These are phyloP conservation scores for Aquilaria sinensis DNA, from an alignment of 345 rosid species.

Conservation along the genomic window DNA sequence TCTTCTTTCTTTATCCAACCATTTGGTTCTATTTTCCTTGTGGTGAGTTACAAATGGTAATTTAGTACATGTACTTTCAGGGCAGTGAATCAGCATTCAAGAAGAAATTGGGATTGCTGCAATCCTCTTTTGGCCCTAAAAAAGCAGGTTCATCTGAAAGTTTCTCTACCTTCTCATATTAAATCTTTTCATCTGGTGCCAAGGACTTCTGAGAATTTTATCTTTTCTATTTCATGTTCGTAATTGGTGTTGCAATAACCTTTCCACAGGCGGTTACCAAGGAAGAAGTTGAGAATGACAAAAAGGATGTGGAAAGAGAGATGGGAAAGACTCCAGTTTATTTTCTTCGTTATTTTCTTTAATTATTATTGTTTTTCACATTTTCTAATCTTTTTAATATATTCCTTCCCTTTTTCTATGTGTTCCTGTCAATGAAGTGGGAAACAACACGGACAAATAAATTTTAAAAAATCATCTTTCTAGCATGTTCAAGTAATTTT, in stretches of 20 bases:
- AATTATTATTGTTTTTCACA: constrained; percentile 11
- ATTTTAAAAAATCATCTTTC: constrained; percentile 16
- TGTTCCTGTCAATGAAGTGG: constrained; percentile 43
- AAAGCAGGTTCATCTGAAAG: constrained; percentile 21
- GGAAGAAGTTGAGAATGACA: constrained; percentile 41
- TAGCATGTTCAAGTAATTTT: neutral
- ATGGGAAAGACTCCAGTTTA: constrained; percentile 10
- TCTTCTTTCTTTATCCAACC: neutral
- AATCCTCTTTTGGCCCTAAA: constrained; percentile 31
- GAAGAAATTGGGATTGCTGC: constrained; percentile 35
- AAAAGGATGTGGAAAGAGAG: constrained; percentile 19
- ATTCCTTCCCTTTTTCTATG: constrained; percentile 11
- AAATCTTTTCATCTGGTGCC: neutral
- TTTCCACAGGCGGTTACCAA: constrained; percentile 35
- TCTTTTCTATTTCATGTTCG: constrained; percentile 1
- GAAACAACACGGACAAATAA: constrained; percentile 31
- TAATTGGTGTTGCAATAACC: constrained; percentile 3
- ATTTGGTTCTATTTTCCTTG: neutral
- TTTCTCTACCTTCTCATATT: neutral
- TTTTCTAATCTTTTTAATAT: no score
- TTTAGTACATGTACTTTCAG: constrained; percentile 16
- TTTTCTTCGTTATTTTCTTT: constrained; percentile 16
- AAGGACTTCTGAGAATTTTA: neutral
- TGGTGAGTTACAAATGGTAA: neutral
- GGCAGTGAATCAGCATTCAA: constrained; percentile 30